phyloP scores from a whole-genome alignment of 163 green algal genomes.

The Volvox carteri region DNA sequence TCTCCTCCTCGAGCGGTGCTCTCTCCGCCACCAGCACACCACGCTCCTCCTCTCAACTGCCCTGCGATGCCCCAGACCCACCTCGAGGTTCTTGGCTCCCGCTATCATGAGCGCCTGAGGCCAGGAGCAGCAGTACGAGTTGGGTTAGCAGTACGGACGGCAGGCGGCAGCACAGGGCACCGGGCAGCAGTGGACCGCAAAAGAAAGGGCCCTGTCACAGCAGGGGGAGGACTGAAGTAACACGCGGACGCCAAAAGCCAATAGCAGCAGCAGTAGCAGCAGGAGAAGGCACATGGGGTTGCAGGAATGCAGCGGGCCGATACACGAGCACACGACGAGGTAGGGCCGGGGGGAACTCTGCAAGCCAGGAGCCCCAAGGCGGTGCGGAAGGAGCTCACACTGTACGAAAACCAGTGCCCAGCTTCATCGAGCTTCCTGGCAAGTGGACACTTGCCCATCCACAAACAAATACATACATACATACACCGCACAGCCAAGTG shows the following conservation, averaged over 20 bases:
- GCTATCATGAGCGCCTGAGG: conserved; percentile 14
- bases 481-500: no score
- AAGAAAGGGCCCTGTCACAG: neutral
- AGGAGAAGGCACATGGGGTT: neutral
- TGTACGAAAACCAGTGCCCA: neutral
- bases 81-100: conserved; percentile 8
- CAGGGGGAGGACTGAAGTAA: neutral
- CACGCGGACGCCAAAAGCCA: neutral
- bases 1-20: neutral
- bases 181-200: neutral
- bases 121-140: neutral
- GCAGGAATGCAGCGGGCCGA: no score
- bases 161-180: neutral
- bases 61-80: neutral
- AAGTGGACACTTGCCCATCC: neutral
- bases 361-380: neutral
- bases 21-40: neutral
- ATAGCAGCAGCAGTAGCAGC: neutral
- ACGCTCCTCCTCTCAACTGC: neutral
- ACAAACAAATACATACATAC: neutral
- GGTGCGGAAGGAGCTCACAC: neutral
- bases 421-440: neutral
- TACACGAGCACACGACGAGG: neutral
- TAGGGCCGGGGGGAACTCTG: neutral
- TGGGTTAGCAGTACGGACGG: neutral